Conservation (phyloP, 2,329 filamentous ascomycete species). For the Ustilaginoidea virens region DNA sequence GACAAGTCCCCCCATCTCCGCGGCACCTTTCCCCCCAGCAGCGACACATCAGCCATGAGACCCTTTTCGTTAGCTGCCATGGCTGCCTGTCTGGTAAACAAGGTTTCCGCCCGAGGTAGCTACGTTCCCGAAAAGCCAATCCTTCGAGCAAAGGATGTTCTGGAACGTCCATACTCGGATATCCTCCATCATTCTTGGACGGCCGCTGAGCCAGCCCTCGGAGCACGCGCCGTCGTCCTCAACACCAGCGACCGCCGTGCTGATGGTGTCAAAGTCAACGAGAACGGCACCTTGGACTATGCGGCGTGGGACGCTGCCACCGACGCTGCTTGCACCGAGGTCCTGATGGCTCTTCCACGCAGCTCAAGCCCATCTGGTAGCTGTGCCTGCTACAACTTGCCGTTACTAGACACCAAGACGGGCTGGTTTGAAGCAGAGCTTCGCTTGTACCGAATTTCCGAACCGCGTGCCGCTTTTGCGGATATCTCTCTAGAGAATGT, state of each 20-base stretch:
- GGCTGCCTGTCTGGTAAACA: constrained; percentile 2
- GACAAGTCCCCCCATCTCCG: no score
- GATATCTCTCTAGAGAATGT: constrained; percentile 36
- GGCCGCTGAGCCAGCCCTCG: background rate
- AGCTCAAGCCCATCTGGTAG: constrained; percentile 62
- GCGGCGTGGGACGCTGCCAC: constrained; percentile 41
- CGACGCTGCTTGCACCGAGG: constrained; percentile 39
- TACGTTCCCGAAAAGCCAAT: background rate
- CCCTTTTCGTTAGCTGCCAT: background rate
- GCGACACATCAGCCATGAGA: constrained; percentile 2
- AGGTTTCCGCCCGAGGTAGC: background rate
- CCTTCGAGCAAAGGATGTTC: constrained; percentile 4
- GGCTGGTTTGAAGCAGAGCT: constrained; percentile 67
- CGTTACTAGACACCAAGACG: constrained; percentile 48
- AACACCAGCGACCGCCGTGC: background rate
- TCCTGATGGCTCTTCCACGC: constrained; percentile 37
- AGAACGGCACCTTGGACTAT: constrained; percentile 33
- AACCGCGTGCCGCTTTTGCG: constrained; percentile 37
- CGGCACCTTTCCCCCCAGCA: background rate
- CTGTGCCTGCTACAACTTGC: constrained; percentile 71
- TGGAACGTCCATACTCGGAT: constrained; percentile 3
- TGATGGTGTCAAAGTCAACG: constrained; percentile 19
- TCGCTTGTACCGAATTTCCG: constrained; percentile 54
- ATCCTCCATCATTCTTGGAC: background rate
- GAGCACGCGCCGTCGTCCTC: constrained; percentile 4